Base-by-base conservation (phyloP, 768 basidiomycete species). In the Polyporus arcularius region DNA sequence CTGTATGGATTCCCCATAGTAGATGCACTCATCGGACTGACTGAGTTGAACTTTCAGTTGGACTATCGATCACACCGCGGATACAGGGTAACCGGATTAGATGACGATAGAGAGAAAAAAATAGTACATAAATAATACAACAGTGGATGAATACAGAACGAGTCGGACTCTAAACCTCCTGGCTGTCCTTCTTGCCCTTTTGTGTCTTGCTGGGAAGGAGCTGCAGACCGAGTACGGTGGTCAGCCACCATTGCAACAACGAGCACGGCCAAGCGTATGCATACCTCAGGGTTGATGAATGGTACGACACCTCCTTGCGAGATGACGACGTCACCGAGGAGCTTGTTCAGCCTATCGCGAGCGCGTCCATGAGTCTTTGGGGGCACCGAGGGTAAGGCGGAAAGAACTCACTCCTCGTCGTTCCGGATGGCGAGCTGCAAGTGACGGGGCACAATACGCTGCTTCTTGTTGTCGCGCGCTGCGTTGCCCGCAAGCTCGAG, bases 231-330 rank as follows among this genome's bases (percentile, higher is more conserved):
- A 12, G 21, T 31, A 5, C 30, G 49, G 3, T 38, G 4, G n/a
- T 60, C 10, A 51, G 43, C n/a, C 18, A 31, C 31, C 1, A 15
- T 28, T 7, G 46, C 43, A 46, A 21, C 35, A 35, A 10, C 32
- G 32, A 6, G 11, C 35, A 11, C 30, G 43, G 15, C 3, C 21
- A 26, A 26, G 16, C 43, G 21, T 16, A 32, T 2, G 59, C 70
- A 47, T 62, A 82, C 80, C 60, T 85, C 86, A 51, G 84, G 78
- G 68, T 85, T 81, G 72, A 96, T 96, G 72, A 84, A 84, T 60
- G 92, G 92, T 18, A 94, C 88, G 59, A 94, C 92, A 82, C 95
- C 95, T 77, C 95, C 95, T 74, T 96, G 93, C 38, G 93, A 94
- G 79, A 96, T 96, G 75, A 94, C 87, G 64, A 96, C 95, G 66